Base-by-base conservation (phyloP, 2,329 filamentous ascomycete genomes). In the Colletotrichum costaricense region DNA sequence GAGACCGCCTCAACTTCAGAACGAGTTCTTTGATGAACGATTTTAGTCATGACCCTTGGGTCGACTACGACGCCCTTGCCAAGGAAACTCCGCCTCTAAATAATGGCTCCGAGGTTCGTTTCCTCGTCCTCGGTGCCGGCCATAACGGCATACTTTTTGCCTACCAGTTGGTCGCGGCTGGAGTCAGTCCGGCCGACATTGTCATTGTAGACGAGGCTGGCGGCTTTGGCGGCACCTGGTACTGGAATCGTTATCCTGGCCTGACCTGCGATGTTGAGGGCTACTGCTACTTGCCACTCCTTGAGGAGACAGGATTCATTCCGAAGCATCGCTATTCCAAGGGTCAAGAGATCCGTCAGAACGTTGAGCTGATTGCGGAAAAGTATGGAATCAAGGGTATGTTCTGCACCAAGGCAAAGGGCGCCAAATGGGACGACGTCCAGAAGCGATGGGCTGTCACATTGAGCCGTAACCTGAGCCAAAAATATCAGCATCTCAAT, bases 261-360 rank as follows among this genome's bases (percentile, higher is more conserved):
- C 75, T 87, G 16, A 82, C 83, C 74, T 92, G 89, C 76, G 90
- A 92, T 76, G 80, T 90, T 4, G 90, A 92, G 35, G 54, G 88
- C 4, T 73, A 72, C 33, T 35, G 54, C 22, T 75, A 75, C 57
- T 30, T 74, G 30, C 74, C 74, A 6, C 63, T 75, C 2, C 60
- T 72, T 26, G 72, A 69, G 24, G 64, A 75, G 1, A 75, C 65
- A 0, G 65, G 65, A 16, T 69, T 66, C 26, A 11, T 69, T 3
- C 72, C 74, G 5, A 59, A 55, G 56, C 54, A 66, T 8, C 83
- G 81, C 56, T 85, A 85, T 60, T 77, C 78, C 0, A 59, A 80
- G 0, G 84, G 81, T 3, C 64, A 78, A 0, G 84, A 84, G 58
- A 60, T 88, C 4, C 80, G 83, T 0, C 78, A 80, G 42, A 82